A percentile compares a stretch with the other conserved stretches of the same genome.
Evolutionary conservation across 768 basidiomycete species (phyloP).

Genomic region (Tulasnella sp.): DNA sequence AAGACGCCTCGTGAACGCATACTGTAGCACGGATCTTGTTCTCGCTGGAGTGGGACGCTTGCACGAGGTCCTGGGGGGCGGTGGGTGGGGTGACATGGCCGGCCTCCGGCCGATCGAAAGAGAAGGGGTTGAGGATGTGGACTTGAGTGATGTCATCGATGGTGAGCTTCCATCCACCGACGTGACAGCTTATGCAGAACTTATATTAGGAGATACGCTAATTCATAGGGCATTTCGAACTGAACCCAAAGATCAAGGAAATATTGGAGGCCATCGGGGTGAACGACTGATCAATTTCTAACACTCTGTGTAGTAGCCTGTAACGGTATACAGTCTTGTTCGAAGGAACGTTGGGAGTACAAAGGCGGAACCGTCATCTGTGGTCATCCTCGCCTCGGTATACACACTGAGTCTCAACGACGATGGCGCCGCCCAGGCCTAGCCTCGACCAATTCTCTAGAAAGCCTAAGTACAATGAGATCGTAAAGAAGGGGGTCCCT

Average conservation of each 20-base stretch:
- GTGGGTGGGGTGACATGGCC: conserved; percentile 35
- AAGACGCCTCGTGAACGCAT: conserved; percentile 39
- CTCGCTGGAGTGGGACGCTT: conserved; percentile 39
- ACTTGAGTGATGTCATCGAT: conserved; percentile 36
- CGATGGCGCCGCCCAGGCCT: background rate
- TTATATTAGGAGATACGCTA: background rate
- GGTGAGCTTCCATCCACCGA: conserved; percentile 29
- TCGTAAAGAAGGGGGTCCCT: too few relatives aligned
- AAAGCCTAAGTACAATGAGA: background rate
- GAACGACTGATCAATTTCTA: background rate
- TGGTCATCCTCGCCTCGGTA: background rate
- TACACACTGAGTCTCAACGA: background rate
- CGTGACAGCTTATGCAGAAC: background rate
- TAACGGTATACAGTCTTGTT: background rate
- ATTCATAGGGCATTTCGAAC: conserved; percentile 16
- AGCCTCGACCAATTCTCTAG: too few relatives aligned
- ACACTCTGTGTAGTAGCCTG: background rate
- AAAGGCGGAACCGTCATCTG: too few relatives aligned
- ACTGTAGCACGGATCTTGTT: conserved; percentile 38
- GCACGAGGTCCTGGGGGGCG: conserved; percentile 41
- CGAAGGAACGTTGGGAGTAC: background rate
- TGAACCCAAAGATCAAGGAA: conserved; percentile 13
- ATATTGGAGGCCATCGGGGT: background rate
- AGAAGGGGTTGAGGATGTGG: conserved; percentile 38
- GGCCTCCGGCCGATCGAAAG: conserved; percentile 35